Evolutionary conservation across 345 rosid species (phyloP), one percentile per base, ranked within the genome.

Genomic region (Euphorbia pulcherrima): DNA sequence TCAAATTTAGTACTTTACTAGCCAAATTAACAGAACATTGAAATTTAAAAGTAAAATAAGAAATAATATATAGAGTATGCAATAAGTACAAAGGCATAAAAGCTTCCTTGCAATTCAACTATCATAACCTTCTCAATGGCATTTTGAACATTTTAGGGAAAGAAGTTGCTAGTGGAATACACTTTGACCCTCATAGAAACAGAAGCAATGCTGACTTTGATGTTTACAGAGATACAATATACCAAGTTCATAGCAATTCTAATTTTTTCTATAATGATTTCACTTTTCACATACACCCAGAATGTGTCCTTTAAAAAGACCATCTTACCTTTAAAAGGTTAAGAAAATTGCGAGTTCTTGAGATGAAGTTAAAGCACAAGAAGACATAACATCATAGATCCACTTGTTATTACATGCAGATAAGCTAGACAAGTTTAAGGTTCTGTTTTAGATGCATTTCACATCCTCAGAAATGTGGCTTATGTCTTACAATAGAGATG

Each of bases 401-500:
- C 23, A 87, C 96, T 90, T 94, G 83, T 94, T 94, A 61, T 86
- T 79, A 71, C 97, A 97, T 4, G 97, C 91, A 70, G 97, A 89
- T 60, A 91, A 80, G 82, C 91, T 97, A 46, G 97, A 91, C 97
- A 89, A 82, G 84, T 87, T 94, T 79, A 94, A 74, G 63, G 97
- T 91, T 4, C 93, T 94, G 82, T 91, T 91, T 68, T 89, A 94
- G 85, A 94, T 85, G 72, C 92, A 84, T 72, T 82, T 85, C 47
- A 90, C 87, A 76, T 83, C 97, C 80, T 92, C 99, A 71, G 91
- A 97, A 52, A 94, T 91, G 83, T 91, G 99, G 71, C 97, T 83
- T 41, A 91, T 77, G 75, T 94, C 96, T 75, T 94, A 96, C 75
- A 94, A 75, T 46, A 90, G 93, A 72, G 99, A 94, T 23, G 89